Evolutionary conservation across 2,329 filamentous ascomycete species (phyloP).

Genomic region (Fusarium compactum): DNA sequence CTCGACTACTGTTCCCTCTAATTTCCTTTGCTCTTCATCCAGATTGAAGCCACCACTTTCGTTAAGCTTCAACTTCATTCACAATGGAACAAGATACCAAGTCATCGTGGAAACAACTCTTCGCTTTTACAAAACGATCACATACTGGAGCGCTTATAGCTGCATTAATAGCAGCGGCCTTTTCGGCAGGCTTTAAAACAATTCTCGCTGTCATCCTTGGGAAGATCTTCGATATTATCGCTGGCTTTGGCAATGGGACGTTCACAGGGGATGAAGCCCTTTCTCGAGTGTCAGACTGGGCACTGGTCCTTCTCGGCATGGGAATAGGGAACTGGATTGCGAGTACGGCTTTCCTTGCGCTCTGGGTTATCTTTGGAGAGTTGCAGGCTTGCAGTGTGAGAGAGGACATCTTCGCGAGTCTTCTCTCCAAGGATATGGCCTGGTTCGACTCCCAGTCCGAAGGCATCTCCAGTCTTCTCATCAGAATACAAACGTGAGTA

Average conservation of each 20-base stretch:
- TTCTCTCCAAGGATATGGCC: constrained; percentile 78
- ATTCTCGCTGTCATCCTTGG: constrained; percentile 78
- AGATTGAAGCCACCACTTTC: neutral
- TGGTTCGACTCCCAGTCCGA: constrained; percentile 85
- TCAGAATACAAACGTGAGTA: constrained; percentile 78
- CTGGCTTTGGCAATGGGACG: constrained; percentile 70
- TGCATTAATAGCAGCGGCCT: constrained; percentile 67
- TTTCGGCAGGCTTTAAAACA: constrained; percentile 73
- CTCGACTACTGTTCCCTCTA: neutral
- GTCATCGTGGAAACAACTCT: constrained; percentile 64
- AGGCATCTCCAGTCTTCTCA: constrained; percentile 78
- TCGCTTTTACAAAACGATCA: constrained; percentile 75
- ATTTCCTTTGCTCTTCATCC: neutral
- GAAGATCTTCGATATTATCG: constrained; percentile 78
- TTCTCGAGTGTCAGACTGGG: constrained; percentile 68
- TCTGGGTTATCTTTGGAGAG: constrained; percentile 85
- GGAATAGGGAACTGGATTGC: constrained; percentile 75
- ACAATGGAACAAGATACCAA: constrained; percentile 37
- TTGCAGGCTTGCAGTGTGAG: constrained; percentile 78
- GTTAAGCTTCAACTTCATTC: neutral
- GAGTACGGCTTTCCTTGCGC: constrained; percentile 73
- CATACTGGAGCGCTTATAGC: constrained; percentile 67
- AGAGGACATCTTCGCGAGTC: constrained; percentile 71
- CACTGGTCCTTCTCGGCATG: constrained; percentile 71
- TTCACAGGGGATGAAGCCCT: constrained; percentile 65